These are phyloP conservation scores for Xylona heveae DNA, from an alignment of 495 filamentous ascomycete species.

Conservation along the genomic window DNA sequence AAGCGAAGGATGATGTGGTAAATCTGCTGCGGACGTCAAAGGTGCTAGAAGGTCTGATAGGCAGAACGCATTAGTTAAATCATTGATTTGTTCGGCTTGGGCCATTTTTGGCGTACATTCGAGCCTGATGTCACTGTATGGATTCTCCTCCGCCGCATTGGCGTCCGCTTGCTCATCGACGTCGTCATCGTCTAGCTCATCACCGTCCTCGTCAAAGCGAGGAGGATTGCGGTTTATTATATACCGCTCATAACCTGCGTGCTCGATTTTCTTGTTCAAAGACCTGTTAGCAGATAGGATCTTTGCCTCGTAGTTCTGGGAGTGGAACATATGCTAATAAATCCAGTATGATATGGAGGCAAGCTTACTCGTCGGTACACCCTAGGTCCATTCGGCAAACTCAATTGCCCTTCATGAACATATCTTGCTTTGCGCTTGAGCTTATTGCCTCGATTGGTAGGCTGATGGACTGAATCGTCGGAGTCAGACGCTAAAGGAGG, in stretches of 20 bases:
- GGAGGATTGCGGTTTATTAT: conserved; percentile 60
- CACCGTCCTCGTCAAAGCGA: conserved; percentile 67
- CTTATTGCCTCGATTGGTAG: conserved; percentile 83
- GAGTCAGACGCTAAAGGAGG: conserved; percentile 50
- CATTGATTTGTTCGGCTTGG: background rate
- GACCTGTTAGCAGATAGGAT: background rate
- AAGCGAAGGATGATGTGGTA: conserved; percentile 64
- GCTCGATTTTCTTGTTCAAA: conserved; percentile 45
- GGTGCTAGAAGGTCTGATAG: conserved; percentile 62
- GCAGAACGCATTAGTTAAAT: background rate
- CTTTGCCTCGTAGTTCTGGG: background rate
- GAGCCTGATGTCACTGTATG: conserved; percentile 58
- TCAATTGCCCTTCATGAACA: conserved; percentile 55
- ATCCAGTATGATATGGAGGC: background rate
- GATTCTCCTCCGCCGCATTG: conserved; percentile 54
- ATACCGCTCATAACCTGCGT: conserved; percentile 63
- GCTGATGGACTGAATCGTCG: conserved; percentile 58
- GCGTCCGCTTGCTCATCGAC: conserved; percentile 59
- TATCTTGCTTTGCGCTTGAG: conserved; percentile 64
- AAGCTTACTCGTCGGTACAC: conserved; percentile 65
- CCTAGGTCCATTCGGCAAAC: conserved; percentile 43
- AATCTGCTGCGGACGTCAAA: conserved; percentile 64
- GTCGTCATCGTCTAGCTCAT: conserved; percentile 51
- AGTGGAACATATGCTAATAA: background rate
- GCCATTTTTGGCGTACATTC: conserved; percentile 39